These are phyloP conservation scores for Phanerochaete carnosa DNA, from an alignment of 768 basidiomycete species.

Conservation along the genomic window DNA sequence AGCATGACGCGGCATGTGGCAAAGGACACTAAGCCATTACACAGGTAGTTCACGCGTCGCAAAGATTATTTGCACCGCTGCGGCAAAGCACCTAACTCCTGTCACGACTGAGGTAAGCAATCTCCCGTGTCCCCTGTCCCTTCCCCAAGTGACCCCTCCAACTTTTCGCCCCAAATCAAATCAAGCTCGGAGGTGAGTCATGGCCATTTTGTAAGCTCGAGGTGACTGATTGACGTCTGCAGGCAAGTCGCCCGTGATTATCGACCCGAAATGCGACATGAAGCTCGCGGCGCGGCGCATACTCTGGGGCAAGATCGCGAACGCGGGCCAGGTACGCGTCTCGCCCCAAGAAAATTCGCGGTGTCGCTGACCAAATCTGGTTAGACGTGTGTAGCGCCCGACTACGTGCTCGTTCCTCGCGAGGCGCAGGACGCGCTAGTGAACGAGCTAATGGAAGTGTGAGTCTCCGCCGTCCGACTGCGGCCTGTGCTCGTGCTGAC, in stretches of 20 bases:
- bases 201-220: background rate
- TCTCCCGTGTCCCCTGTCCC: slow-evolving; percentile 18
- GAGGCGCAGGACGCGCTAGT: slow-evolving; percentile 37
- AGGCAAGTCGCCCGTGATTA: slow-evolving; percentile 70
- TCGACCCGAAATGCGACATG: slow-evolving; percentile 69
- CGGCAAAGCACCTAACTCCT: slow-evolving; percentile 74
- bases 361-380: background rate
- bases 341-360: background rate
- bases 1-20: background rate
- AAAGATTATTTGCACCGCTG: slow-evolving; percentile 65
- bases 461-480: slow-evolving; percentile 13
- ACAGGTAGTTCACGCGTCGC: slow-evolving; percentile 49
- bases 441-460: slow-evolving; percentile 41
- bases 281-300: slow-evolving; percentile 65
- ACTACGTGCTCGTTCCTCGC: slow-evolving; percentile 47
- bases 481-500: slow-evolving; percentile 5
- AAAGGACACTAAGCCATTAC: slow-evolving; percentile 16
- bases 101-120: slow-evolving; percentile 49
- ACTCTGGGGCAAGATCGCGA: slow-evolving; percentile 76
- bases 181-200: slow-evolving; percentile 47
- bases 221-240: background rate
- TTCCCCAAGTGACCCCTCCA: background rate
- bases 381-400: slow-evolving; percentile 68
- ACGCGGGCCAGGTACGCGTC: slow-evolving; percentile 51
- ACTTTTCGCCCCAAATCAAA: slow-evolving; percentile 34